Conservation (phyloP, 192 early-diverging fungal species). For the Podila clonocystis region DNA sequence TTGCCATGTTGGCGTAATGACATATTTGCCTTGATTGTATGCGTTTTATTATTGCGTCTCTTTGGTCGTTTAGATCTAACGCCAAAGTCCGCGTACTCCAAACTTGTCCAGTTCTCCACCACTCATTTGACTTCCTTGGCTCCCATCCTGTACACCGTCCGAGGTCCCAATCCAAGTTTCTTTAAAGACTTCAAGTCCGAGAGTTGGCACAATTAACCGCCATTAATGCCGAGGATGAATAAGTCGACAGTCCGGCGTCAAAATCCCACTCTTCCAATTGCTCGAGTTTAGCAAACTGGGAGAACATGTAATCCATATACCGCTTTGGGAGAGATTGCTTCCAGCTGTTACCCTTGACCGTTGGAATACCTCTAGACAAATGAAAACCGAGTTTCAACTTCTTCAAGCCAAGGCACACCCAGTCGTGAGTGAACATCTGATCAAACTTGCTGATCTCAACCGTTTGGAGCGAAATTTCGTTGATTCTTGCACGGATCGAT, state of each 20-base stretch:
- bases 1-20: no score
- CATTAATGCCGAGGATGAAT: conserved; percentile 8
- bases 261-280: conserved; percentile 19
- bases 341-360: conserved; percentile 19
- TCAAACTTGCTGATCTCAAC: conserved; percentile 22
- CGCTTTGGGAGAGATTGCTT: conserved; percentile 22
- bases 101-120: conserved; percentile 15
- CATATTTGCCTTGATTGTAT: no score
- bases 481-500: conserved; percentile 7
- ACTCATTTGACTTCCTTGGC: conserved; percentile 22
- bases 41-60: no score
- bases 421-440: conserved; percentile 16
- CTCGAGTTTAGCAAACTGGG: conserved; percentile 17
- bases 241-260: conserved; percentile 12
- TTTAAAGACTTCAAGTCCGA: conserved; percentile 15
- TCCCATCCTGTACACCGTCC: conserved; percentile 17
- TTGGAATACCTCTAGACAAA: conserved; percentile 14
- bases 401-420: conserved; percentile 20
- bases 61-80: no score
- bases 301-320: conserved; percentile 21
- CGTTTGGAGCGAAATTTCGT: conserved; percentile 14
- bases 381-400: conserved; percentile 18
- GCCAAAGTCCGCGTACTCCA: no score
- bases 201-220: conserved; percentile 14
- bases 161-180: conserved; percentile 12